A percentile compares a stretch with the other conserved stretches of the same genome.
Evolutionary conservation across 306 rosid species (phyloP).

Genomic region (Mucuna pruriens): DNA sequence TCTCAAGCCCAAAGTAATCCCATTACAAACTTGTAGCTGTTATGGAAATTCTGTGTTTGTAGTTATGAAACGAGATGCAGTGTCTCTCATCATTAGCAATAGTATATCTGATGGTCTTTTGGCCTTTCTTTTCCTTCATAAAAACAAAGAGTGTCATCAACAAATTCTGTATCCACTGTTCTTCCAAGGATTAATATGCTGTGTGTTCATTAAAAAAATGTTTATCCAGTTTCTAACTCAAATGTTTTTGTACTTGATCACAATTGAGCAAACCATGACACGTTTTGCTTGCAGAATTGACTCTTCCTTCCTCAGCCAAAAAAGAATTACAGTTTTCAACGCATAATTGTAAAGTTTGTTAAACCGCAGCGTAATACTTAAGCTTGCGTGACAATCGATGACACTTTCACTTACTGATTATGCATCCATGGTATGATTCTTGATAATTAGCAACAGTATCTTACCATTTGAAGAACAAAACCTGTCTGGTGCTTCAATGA

Average conservation of each 20-base stretch:
- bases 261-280: neutral
- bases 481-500: neutral
- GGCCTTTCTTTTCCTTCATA: neutral
- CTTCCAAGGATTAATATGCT: constrained; percentile 17
- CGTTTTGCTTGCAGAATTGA: constrained; percentile 9
- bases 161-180: constrained; percentile 10
- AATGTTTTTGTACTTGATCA: neutral
- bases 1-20: neutral
- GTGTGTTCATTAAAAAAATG: neutral
- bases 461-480: neutral
- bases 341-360: neutral
- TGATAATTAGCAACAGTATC: constrained; percentile 1
- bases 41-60: neutral
- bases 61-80: neutral
- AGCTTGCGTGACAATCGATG: neutral
- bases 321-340: neutral
- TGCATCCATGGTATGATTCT: constrained; percentile 26
- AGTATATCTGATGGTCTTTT: neutral
- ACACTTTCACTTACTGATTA: constrained; percentile 18
- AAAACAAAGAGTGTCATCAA: neutral
- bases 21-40: neutral
- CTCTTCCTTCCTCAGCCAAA: neutral
- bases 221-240: neutral
- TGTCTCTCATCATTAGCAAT: neutral
- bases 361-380: neutral